Conservation (phyloP, 306 rosid species). For the Quillaja saponaria region DNA sequence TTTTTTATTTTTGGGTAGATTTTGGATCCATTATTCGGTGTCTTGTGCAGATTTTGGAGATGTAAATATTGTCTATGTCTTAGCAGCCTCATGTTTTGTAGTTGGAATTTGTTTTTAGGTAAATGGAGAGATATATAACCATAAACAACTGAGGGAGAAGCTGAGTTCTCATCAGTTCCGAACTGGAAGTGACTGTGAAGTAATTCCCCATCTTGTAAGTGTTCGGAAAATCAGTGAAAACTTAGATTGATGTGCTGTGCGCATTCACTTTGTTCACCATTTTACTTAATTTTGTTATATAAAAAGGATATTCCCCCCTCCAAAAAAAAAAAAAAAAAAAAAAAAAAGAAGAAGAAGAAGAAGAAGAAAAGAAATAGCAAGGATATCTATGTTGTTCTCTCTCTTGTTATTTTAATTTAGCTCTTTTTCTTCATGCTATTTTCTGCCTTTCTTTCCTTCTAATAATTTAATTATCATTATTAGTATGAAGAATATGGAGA, state of each 20-base stretch:
- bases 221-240: conserved; percentile 19
- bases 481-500: conserved; percentile 97
- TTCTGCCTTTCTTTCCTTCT: not conserved
- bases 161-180: conserved; percentile 77
- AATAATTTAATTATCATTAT: conserved; percentile 31
- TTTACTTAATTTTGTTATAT: conserved; percentile 13
- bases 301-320: conserved; percentile 4
- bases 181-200: conserved; percentile 98
- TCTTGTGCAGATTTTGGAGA: too few relatives aligned
- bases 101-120: conserved; percentile 56
- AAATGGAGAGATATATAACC: conserved; percentile 98
- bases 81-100: conserved; percentile 19
- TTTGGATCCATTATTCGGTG: too few relatives aligned
- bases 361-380: too few relatives aligned
- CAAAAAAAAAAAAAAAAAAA: too few relatives aligned
- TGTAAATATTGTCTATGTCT: conserved; percentile 10
- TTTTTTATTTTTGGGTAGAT: conserved; percentile 5
- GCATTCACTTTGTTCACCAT: too few relatives aligned
- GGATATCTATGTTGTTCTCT: too few relatives aligned
- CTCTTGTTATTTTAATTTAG: not conserved
- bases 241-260: too few relatives aligned
- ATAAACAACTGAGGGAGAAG: conserved; percentile 58
- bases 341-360: too few relatives aligned
- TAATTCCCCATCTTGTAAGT: conserved; percentile 97
- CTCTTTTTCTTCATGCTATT: conserved; percentile 11